Evolutionary conservation across 495 filamentous ascomycete genomes (phyloP), one percentile per base, ranked within the genome.

Genomic region (Neurospora cerealis): DNA sequence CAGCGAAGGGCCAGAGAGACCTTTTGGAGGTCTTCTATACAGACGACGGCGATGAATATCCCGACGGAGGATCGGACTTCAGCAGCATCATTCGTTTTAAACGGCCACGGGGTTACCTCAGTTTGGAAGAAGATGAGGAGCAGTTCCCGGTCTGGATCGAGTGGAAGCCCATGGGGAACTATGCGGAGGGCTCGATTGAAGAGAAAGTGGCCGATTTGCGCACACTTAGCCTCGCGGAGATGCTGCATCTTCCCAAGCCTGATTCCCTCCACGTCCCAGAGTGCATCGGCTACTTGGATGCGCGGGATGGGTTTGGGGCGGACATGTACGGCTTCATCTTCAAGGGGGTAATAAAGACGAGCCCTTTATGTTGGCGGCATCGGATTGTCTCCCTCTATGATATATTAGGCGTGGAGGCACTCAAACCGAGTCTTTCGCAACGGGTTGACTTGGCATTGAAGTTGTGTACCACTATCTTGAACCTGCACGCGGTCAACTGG

Each of bases 401-500:
- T 6, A 5, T 81, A 0, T 69, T 81, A 1, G 78, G 79, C 13
- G 9, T 60, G 0, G 37, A 19, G 2, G 0, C 7, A 0, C 17
- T 36, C 32, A 77, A 60, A 15, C 79, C 80, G 19, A 72, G 70
- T 13, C 44, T 81, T 0, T 73, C 77, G 19, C 70, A 79, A 34
- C 70, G 80, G 1, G 37, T 81, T 17, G 36, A 42, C 10, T 48
- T 81, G 60, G 80, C 80, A 2, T n/a, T 28, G 15, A 73, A 62
- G 72, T 71, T 81, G 17, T 79, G 78, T 41, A 70, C 72, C 4
- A 79, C 79, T 0, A 62, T 79, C 4, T 62, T 81, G 70, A 75
- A 79, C 48, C 79, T 90, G 1, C 88, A 90, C 70, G 81, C 85
- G 0, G 85, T 88, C 2, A 85, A 87, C 70, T 90, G 87, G 87